Base-by-base conservation (phyloP, 192 early-diverging fungal genomes). In the Entomortierella beljakovae region DNA sequence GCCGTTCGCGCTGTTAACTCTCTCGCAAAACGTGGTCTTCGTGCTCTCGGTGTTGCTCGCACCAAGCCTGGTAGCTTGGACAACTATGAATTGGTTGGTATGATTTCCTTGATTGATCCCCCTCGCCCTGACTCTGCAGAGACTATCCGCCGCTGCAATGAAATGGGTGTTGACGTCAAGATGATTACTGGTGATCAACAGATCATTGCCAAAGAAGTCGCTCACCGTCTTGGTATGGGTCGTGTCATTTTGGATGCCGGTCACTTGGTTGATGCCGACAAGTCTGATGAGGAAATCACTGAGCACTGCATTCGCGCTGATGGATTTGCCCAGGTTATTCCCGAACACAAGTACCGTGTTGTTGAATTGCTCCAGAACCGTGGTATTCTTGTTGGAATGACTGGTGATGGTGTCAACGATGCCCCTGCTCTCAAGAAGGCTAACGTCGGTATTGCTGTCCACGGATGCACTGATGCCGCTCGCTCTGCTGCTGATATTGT, bases 381-480 rank as follows among this genome's bases (percentile, higher is more conserved):
- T 67, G 92, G 91, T 23, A 76, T 90, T 23, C 75, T 94, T 16
- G 93, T 94, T 57, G 93, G 94, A 64, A 97, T 98, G 96, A 98
- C 96, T 42, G 96, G 96, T 76, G 96, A 97, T 83, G 94, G 95
- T 82, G 94, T 97, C 52, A 99, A 99, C 74, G 96, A 99, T 81
- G 96, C 97, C 11, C 96, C 97, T n/a, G 97, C 97, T 31, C 84
- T 99, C 29, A 97, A 98, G 85, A 97, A 97, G 86, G 95, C 96
- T 52, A 93, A 97, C 76, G 95, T 98, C 61, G 96, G 97, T 66
- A 98, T 98, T 83, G 97, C 97, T 58, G 95, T 98, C 53, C 90
- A 95, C 56, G 94, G 94, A 56, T 95, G 94, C 82, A 98, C 97
- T 6, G 96, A 98, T 80, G 96, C 95, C 62, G 97, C 97, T 60